phyloP scores from a whole-genome alignment of 2,329 filamentous ascomycete genomes.

The Venturiaceae sp. region DNA sequence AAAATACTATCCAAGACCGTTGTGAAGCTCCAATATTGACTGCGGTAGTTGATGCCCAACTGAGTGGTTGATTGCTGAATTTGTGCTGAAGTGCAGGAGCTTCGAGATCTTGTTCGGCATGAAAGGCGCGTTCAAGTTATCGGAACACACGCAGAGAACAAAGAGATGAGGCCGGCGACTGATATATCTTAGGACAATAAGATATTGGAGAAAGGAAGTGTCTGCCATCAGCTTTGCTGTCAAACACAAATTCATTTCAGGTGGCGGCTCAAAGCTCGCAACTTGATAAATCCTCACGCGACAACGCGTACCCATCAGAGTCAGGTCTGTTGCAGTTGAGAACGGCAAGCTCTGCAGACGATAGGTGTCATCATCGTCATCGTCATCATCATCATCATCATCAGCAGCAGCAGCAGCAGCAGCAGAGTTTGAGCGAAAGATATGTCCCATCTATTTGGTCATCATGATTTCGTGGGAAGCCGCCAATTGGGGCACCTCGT shows the following conservation, averaged over 20 bases:
- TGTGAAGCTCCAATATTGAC: background rate
- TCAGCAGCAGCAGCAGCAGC: too few species aligned
- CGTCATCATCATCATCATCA: too few species aligned
- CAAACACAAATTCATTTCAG: too few species aligned
- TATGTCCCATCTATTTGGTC: conserved; percentile 57
- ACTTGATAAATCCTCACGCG: background rate
- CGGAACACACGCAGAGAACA: background rate
- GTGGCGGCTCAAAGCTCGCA: too few species aligned
- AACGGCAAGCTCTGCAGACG: background rate
- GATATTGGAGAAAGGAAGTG: too few species aligned
- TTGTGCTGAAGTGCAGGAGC: background rate
- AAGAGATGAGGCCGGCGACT: too few species aligned
- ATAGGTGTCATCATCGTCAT: too few species aligned
- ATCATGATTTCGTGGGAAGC: conserved; percentile 58
- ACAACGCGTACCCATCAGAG: background rate
- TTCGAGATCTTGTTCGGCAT: background rate
- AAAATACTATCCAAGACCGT: background rate
- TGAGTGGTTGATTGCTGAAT: background rate
- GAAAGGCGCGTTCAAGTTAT: background rate
- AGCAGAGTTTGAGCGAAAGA: too few species aligned
- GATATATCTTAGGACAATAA: too few species aligned
- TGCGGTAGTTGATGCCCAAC: background rate
- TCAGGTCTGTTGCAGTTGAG: background rate
- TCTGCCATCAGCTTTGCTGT: too few species aligned
- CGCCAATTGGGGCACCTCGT: conserved; percentile 52